Percentiles rank a stretch among this genome's conserved stretches.
phyloP scores from a whole-genome alignment of 2,329 filamentous ascomycete species.

The Stagonosporopsis cucurbitacearum region DNA sequence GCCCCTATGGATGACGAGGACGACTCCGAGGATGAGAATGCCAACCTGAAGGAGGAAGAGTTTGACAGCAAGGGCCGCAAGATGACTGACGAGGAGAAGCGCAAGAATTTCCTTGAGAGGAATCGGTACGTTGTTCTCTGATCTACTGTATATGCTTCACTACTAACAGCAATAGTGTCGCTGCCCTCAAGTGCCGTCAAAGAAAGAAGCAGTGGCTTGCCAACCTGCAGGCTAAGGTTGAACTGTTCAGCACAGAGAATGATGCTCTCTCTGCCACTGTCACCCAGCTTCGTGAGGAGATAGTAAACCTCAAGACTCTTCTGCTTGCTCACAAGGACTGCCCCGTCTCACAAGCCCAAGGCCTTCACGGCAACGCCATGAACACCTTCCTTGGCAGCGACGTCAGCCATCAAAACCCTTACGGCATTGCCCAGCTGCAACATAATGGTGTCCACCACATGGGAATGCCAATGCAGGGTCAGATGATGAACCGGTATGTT shows the following conservation, averaged over 20 bases:
- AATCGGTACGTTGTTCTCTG: slow-evolving; percentile 73
- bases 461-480: slow-evolving; percentile 49
- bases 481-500: slow-evolving; percentile 50
- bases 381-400: slow-evolving; percentile 57
- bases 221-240: slow-evolving; percentile 92
- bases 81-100: slow-evolving; percentile 98
- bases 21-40: slow-evolving; percentile 46
- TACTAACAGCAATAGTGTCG: slow-evolving; percentile 69
- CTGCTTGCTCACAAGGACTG: slow-evolving; percentile 96
- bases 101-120: slow-evolving; percentile 95
- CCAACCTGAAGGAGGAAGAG: slow-evolving; percentile 47
- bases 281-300: slow-evolving; percentile 84
- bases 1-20: slow-evolving; percentile 57
- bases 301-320: slow-evolving; percentile 92
- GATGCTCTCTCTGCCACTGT: slow-evolving; percentile 86
- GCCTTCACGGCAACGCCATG: slow-evolving; percentile 62
- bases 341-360: slow-evolving; percentile 87
- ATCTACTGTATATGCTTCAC: neutral
- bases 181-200: slow-evolving; percentile 94
- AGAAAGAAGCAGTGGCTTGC: slow-evolving; percentile 99
- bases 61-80: slow-evolving; percentile 69
- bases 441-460: slow-evolving; percentile 51
- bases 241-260: slow-evolving; percentile 90
- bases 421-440: slow-evolving; percentile 55
- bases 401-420: slow-evolving; percentile 55